Base-by-base conservation (phyloP, 345 rosid genomes). In the Orychophragmus violaceus region DNA sequence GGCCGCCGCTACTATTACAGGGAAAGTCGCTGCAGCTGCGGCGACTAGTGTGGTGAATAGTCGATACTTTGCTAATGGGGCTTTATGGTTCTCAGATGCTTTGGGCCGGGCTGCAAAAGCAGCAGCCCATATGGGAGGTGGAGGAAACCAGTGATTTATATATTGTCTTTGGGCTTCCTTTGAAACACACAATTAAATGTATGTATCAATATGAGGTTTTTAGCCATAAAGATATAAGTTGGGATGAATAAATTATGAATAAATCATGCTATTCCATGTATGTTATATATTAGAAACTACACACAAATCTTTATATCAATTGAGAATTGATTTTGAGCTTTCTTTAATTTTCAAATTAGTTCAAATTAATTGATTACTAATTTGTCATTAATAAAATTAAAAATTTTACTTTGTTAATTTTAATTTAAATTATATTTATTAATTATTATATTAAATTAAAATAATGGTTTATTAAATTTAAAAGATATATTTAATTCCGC, bases 51-150 rank as follows among this genome's bases (percentile, higher is more conserved):
- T 83, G 9, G 86, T 78, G 32, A 87, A 84, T 64, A 93, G 94
- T 86, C 75, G 65, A 55, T 86, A 85, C 78, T 87, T 89, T 55
- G 91, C 95, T 37, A 85, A 77, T 74, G 96, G 96, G 61, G 89
- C 91, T 59, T 83, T 86, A 6, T 89, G 90, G 98, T 83, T 87
- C 74, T 89, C 98, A 0, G 86, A 73, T 63, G 81, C 68, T 32
- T 77, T 89, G 79, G 74, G 66, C 22, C 85, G 75, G 2, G 95
- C 90, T 7, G 91, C 93, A 7, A 72, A 84, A 78, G 85, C 85
- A 13, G 82, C 91, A 2, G 91, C 93, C 45, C 88, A 83, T 60
- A 67, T 89, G 46, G 97, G 85, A 57, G 74, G 71, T 51, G 85
- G 79, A 63, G 79, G 70, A 65, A 79, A 68, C 74, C 41, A 77